Percentiles rank a stretch among this genome's conserved stretches.
Evolutionary conservation across 2,329 filamentous ascomycete species (phyloP).

Genomic region (Fusarium incarnatum): DNA sequence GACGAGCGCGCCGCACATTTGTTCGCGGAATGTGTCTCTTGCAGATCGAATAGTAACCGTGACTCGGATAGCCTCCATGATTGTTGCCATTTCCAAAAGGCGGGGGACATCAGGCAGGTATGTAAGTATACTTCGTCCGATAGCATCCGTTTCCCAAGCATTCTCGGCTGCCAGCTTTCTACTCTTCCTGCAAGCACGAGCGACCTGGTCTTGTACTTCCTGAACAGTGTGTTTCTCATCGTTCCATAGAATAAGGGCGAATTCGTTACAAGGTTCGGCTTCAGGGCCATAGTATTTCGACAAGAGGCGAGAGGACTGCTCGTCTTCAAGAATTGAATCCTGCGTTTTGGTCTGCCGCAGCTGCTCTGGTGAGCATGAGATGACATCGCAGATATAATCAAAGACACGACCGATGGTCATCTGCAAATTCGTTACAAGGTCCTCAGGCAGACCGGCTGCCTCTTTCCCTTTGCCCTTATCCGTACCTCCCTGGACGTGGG

Average conservation of each 20-base stretch:
- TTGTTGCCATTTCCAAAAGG: slow-evolving; percentile 81
- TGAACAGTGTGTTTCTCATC: slow-evolving; percentile 97
- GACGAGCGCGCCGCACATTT: slow-evolving; percentile 98
- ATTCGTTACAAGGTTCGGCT: slow-evolving; percentile 66
- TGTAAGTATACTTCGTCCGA: slow-evolving; percentile 87
- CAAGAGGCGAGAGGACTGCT: slow-evolving; percentile 80
- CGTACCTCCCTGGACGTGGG: slow-evolving; percentile 63
- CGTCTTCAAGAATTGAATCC: slow-evolving; percentile 84
- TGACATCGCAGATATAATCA: slow-evolving; percentile 97
- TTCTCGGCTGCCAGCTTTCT: slow-evolving; percentile 75
- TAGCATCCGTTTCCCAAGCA: slow-evolving; percentile 88
- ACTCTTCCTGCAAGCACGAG: slow-evolving; percentile 83
- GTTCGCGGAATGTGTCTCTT: slow-evolving; percentile 94
- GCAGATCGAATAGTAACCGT: slow-evolving; percentile 95
- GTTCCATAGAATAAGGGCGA: slow-evolving; percentile 91
- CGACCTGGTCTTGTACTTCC: slow-evolving; percentile 91
- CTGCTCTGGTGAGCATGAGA: slow-evolving; percentile 97
- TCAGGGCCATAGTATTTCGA: slow-evolving; percentile 76
- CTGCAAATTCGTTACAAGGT: slow-evolving; percentile 80
- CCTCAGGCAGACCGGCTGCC: slow-evolving; percentile 73
- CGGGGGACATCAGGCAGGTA: slow-evolving; percentile 78
- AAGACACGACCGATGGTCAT: slow-evolving; percentile 88
- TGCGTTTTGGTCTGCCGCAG: slow-evolving; percentile 86
- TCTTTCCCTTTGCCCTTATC: slow-evolving; percentile 72
- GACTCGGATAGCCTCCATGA: slow-evolving; percentile 95